Evolutionary conservation across 345 rosid species (phyloP).

Genomic region (Aquilaria sinensis): DNA sequence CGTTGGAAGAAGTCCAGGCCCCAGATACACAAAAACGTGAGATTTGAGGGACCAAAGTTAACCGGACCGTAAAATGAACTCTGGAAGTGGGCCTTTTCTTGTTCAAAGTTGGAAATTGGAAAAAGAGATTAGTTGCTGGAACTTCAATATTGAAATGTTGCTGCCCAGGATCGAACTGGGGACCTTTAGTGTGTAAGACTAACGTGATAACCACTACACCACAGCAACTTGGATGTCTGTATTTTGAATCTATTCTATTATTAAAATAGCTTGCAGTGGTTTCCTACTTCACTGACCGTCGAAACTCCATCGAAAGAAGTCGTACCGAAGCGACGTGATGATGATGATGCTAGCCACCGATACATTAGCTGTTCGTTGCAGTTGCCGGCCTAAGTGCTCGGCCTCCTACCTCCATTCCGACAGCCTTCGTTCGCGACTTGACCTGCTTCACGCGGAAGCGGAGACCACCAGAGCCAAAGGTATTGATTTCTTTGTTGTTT

Average conservation of each 20-base stretch:
- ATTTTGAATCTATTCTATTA: too few species aligned
- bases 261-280: too few species aligned
- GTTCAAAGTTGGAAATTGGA: too few species aligned
- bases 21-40: too few species aligned
- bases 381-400: slow-evolving; percentile 25
- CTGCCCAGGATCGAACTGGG: slow-evolving; percentile 44
- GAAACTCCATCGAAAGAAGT: neutral
- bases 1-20: too few species aligned
- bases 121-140: too few species aligned
- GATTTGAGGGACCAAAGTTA: too few species aligned
- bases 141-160: slow-evolving; percentile 5
- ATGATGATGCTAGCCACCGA: slow-evolving; percentile 25
- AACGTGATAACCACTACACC: slow-evolving; percentile 48
- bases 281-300: neutral
- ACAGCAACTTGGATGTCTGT: slow-evolving; percentile 12
- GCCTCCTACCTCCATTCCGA: slow-evolving; percentile 33
- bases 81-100: too few species aligned
- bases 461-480: slow-evolving; percentile 67
- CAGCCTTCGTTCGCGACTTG: slow-evolving; percentile 63
- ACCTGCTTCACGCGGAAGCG: slow-evolving; percentile 72
- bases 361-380: slow-evolving; percentile 18
- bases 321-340: slow-evolving; percentile 17
- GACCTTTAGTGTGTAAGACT: slow-evolving; percentile 40
- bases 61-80: too few species aligned
- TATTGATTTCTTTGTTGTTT: slow-evolving; percentile 8